A percentile compares a stretch with the other conserved stretches of the same genome.
phyloP scores from a whole-genome alignment of 257 asterid species.

The Solanum megistacrolobum region DNA sequence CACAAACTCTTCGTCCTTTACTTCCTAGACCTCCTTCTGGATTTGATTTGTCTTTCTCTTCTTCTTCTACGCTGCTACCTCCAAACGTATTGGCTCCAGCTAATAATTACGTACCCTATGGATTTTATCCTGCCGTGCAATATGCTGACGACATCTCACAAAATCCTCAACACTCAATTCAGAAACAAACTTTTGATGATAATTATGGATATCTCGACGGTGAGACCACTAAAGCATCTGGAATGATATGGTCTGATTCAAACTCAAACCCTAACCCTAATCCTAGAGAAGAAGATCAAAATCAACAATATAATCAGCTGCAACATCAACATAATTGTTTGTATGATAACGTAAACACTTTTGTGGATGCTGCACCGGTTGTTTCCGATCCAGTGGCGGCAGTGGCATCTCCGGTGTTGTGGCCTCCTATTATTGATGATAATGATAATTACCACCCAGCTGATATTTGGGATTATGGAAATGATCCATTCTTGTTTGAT shows the following conservation, averaged over 20 bases:
- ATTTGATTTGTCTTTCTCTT: slow-evolving; percentile 18
- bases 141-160: slow-evolving; percentile 17
- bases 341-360: slow-evolving; percentile 25
- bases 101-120: slow-evolving; percentile 27
- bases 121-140: slow-evolving; percentile 41
- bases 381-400: slow-evolving; percentile 23
- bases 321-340: slow-evolving; percentile 2
- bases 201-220: neutral
- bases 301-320: neutral
- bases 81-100: neutral
- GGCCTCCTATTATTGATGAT: slow-evolving; percentile 61
- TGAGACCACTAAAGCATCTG: neutral
- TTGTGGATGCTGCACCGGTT: slow-evolving; percentile 13
- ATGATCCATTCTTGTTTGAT: slow-evolving; percentile 64
- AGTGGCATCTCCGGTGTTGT: slow-evolving; percentile 31
- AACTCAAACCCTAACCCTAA: slow-evolving; percentile 58
- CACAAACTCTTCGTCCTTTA: slow-evolving; percentile 67
- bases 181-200: neutral
- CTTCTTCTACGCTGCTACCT: neutral
- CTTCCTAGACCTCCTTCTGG: slow-evolving; percentile 88
- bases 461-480: slow-evolving; percentile 55
- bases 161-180: slow-evolving; percentile 4
- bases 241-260: neutral
- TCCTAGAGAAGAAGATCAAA: neutral
- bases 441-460: slow-evolving; percentile 41